These are phyloP conservation scores for Bassia scoparia DNA, from an alignment of 148 eudicot species.

Conservation along the genomic window DNA sequence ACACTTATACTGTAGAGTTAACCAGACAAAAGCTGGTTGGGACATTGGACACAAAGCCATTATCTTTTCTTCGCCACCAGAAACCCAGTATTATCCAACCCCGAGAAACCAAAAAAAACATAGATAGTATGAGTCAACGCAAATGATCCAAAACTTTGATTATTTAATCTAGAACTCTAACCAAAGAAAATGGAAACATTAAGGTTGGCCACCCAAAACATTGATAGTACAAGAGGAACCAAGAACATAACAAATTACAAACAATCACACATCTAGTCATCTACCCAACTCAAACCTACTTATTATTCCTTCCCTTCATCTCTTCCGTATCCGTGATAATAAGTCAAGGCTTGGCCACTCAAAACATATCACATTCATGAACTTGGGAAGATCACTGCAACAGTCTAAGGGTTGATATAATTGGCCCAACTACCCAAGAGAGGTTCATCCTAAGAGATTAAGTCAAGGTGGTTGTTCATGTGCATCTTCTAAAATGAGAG, in stretches of 20 bases:
- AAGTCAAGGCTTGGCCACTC: not conserved
- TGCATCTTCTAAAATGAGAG: too few relatives aligned
- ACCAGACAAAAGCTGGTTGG: slow-evolving; percentile 2
- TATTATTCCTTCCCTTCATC: not conserved
- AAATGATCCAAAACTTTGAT: not conserved
- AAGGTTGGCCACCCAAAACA: not conserved
- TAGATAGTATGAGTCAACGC: slow-evolving; percentile 2
- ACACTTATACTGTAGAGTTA: not conserved
- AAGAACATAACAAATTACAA: not conserved
- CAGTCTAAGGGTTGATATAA: not conserved
- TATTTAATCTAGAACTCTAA: not conserved
- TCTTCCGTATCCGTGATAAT: not conserved
- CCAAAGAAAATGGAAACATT: not conserved
- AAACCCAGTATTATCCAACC: not conserved
- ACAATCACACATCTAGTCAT: not conserved
- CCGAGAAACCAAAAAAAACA: not conserved
- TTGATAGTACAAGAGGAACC: not conserved
- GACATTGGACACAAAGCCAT: not conserved
- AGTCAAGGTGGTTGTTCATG: not conserved
- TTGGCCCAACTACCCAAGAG: not conserved
- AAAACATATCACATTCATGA: not conserved
- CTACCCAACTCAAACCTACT: not conserved
- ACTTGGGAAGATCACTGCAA: not conserved
- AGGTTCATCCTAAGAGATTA: not conserved
- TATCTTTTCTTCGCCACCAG: not conserved